phyloP scores from a whole-genome alignment of 2,329 filamentous ascomycete genomes.

The Cadophora sp. region DNA sequence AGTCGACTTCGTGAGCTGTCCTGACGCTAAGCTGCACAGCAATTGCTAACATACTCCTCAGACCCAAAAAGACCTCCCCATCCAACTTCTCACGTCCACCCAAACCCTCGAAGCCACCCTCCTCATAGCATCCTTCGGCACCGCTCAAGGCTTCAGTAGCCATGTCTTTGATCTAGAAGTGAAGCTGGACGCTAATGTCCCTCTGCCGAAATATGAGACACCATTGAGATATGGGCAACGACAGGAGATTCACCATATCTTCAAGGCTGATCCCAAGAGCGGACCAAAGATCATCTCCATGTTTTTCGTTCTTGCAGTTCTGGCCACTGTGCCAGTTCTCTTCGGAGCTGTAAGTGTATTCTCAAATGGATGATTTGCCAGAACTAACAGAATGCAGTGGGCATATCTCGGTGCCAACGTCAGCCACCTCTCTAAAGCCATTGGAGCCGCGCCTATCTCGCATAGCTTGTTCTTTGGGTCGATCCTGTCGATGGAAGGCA shows the following conservation, averaged over 20 bases:
- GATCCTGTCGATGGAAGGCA: conserved; percentile 83
- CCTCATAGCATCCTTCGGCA: conserved; percentile 86
- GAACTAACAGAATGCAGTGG: conserved; percentile 65
- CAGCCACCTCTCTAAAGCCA: conserved; percentile 76
- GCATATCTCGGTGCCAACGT: conserved; percentile 81
- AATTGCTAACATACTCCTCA: conserved; percentile 49
- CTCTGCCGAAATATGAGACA: conserved; percentile 66
- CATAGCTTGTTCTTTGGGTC: conserved; percentile 88
- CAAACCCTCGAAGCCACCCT: conserved; percentile 80
- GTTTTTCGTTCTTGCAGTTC: conserved; percentile 75
- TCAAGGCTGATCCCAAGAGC: conserved; percentile 79
- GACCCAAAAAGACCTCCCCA: conserved; percentile 88
- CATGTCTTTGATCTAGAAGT: conserved; percentile 78
- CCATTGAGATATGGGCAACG: conserved; percentile 85
- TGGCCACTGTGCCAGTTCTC: conserved; percentile 76
- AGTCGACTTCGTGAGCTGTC: conserved; percentile 76
- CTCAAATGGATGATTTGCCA: neutral
- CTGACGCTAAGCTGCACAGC: neutral
- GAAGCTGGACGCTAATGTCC: conserved; percentile 64
- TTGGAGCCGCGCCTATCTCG: conserved; percentile 78
- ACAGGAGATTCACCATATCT: conserved; percentile 88
- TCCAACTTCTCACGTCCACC: conserved; percentile 75
- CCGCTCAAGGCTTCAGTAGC: conserved; percentile 69
- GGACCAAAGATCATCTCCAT: conserved; percentile 82
- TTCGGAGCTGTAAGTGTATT: conserved; percentile 66